Conservation (phyloP, 257 asterid species). For the Solanum commersonii region DNA sequence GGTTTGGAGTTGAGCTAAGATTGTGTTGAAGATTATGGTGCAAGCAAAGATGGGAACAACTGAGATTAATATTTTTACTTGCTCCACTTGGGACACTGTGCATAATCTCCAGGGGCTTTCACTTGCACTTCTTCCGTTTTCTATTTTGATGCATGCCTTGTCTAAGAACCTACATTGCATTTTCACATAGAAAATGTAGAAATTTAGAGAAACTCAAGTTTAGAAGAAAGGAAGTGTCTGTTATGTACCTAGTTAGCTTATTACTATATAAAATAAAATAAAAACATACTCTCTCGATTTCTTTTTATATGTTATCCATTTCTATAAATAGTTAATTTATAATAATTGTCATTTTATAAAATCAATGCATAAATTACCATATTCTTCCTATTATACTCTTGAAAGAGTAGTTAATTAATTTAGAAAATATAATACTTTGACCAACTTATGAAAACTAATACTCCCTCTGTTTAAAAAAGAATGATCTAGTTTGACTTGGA, state of each 20-base stretch:
- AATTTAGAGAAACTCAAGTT: not conserved
- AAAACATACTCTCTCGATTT: no score
- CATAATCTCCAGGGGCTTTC: constrained; percentile 64
- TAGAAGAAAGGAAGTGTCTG: not conserved
- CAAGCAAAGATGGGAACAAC: constrained; percentile 60
- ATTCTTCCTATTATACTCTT: no score
- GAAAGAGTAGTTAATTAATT: no score
- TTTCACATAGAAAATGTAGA: not conserved
- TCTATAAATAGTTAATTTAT: no score
- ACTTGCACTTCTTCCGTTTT: constrained; percentile 5
- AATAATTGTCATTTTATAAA: no score
- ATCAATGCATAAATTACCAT: no score
- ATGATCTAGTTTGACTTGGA: no score
- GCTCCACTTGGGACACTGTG: constrained; percentile 60
- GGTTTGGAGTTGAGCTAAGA: constrained; percentile 69
- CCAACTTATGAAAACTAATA: no score
- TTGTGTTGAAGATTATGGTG: constrained; percentile 73
- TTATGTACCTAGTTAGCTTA: not conserved
- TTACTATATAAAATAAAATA: not conserved
- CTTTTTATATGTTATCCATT: no score
- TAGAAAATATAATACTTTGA: no score
- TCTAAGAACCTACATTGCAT: constrained; percentile 42
- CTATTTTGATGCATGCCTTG: constrained; percentile 49
- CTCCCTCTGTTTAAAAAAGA: no score
- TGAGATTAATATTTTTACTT: constrained; percentile 54